These are phyloP conservation scores for Colletotrichum costaricense DNA, from an alignment of 2,329 filamentous ascomycete species.

Conservation along the genomic window DNA sequence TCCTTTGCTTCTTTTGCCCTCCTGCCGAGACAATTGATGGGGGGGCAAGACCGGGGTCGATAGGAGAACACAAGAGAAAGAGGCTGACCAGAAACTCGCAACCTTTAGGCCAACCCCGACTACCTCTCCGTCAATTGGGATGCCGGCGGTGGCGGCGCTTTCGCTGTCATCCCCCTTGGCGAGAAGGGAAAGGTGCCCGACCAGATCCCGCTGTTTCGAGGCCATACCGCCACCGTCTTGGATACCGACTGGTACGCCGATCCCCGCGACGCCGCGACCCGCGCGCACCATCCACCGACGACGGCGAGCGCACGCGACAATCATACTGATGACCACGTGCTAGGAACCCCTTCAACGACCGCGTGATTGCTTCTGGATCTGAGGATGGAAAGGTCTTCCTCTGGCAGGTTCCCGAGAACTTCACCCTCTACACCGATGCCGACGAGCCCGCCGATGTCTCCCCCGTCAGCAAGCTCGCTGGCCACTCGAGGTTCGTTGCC, in stretches of 20 bases:
- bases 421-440: constrained; percentile 84
- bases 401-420: constrained; percentile 92
- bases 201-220: constrained; percentile 92
- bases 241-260: constrained; percentile 91
- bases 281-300: constrained; percentile 17
- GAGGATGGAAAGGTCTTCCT: constrained; percentile 98
- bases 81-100: constrained; percentile 15
- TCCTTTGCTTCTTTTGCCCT: background rate
- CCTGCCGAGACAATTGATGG: constrained; percentile 16
- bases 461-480: constrained; percentile 83
- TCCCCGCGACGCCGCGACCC: constrained; percentile 35
- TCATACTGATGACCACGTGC: constrained; percentile 41
- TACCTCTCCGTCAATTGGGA: constrained; percentile 99
- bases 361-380: constrained; percentile 89
- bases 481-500: constrained; percentile 79
- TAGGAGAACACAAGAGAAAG: background rate
- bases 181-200: constrained; percentile 94
- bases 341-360: constrained; percentile 97
- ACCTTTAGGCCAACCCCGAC: constrained; percentile 85
- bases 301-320: constrained; percentile 24
- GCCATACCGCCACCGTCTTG: constrained; percentile 93
- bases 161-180: constrained; percentile 91
- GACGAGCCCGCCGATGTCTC: constrained; percentile 86
- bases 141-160: constrained; percentile 92
- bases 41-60: background rate